A percentile compares a stretch with the other conserved stretches of the same genome.
These are phyloP conservation scores for Aureobasidium pullulans DNA, from an alignment of 2,329 filamentous ascomycete species.

Conservation along the genomic window DNA sequence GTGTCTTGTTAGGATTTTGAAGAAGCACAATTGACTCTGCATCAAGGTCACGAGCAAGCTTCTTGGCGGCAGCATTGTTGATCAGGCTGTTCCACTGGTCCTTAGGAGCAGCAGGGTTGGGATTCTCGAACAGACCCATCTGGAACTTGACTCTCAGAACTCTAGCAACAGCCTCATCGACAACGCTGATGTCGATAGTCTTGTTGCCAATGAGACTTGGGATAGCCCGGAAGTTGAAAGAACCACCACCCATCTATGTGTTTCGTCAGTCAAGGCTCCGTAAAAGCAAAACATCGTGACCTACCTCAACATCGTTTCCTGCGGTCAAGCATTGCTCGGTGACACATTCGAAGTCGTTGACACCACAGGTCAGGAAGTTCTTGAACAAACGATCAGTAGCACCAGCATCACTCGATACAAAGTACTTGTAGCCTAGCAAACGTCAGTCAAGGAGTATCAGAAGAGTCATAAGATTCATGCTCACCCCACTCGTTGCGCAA, in stretches of 20 bases:
- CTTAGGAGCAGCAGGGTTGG: constrained; percentile 52
- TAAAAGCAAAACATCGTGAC: neutral
- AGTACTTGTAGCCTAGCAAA: constrained; percentile 54
- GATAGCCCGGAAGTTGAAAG: constrained; percentile 62
- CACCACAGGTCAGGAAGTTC: constrained; percentile 56
- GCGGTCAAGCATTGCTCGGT: constrained; percentile 57
- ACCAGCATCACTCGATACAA: constrained; percentile 59
- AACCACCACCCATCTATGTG: constrained; percentile 51
- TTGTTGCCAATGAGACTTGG: constrained; percentile 56
- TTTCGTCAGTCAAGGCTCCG: neutral
- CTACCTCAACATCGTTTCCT: constrained; percentile 59
- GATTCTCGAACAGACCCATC: constrained; percentile 64
- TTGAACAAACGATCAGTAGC: constrained; percentile 61
- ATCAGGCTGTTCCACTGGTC: constrained; percentile 52
- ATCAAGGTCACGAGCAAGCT: constrained; percentile 57
- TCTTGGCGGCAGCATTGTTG: constrained; percentile 52
- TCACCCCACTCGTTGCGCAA: constrained; percentile 59
- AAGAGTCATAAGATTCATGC: neutral
- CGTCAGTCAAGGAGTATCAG: neutral
- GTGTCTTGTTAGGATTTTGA: constrained; percentile 59
- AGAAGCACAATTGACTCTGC: constrained; percentile 65
- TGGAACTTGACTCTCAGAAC: constrained; percentile 62
- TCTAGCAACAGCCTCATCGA: constrained; percentile 61
- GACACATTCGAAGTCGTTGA: constrained; percentile 55
- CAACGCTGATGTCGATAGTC: constrained; percentile 49